These are phyloP conservation scores for Pezicula neosporulosa DNA, from an alignment of 2,329 filamentous ascomycete genomes.

Conservation along the genomic window DNA sequence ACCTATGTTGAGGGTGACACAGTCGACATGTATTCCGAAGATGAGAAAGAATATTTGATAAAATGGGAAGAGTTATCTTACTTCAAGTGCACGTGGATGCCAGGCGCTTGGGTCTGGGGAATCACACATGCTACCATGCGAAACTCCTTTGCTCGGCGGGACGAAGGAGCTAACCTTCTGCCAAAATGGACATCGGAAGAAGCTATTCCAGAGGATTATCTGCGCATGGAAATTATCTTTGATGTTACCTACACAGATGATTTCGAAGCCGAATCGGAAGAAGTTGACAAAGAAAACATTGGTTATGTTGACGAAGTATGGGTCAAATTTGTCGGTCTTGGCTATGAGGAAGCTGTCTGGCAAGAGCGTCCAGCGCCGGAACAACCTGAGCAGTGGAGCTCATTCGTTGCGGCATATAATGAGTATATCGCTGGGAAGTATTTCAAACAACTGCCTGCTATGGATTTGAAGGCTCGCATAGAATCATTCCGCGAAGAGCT, in stretches of 20 bases:
- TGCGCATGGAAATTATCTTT: conserved; percentile 86
- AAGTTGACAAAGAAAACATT: conserved; percentile 68
- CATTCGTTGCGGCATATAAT: conserved; percentile 79
- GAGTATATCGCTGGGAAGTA: conserved; percentile 82
- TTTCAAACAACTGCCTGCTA: conserved; percentile 52
- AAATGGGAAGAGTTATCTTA: conserved; percentile 85
- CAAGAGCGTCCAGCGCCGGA: conserved; percentile 70
- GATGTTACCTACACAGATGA: conserved; percentile 66
- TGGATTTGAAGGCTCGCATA: conserved; percentile 64
- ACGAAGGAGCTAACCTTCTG: conserved; percentile 51
- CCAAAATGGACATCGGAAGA: conserved; percentile 71
- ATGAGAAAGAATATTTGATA: conserved; percentile 86
- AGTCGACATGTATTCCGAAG: conserved; percentile 59
- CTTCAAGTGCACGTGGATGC: conserved; percentile 79
- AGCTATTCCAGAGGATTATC: conserved; percentile 82
- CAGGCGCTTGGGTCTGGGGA: conserved; percentile 85
- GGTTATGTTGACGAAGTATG: conserved; percentile 69
- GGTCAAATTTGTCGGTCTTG: conserved; percentile 89
- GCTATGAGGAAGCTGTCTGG: conserved; percentile 91
- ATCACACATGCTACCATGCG: conserved; percentile 62
- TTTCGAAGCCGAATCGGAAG: conserved; percentile 51
- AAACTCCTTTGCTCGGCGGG: conserved; percentile 70
- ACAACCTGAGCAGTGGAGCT: conserved; percentile 64
- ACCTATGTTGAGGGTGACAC: conserved; percentile 49
- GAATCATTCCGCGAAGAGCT: conserved; percentile 56